Conservation (phyloP, 768 basidiomycete genomes). For the Lactarius tabidus region DNA sequence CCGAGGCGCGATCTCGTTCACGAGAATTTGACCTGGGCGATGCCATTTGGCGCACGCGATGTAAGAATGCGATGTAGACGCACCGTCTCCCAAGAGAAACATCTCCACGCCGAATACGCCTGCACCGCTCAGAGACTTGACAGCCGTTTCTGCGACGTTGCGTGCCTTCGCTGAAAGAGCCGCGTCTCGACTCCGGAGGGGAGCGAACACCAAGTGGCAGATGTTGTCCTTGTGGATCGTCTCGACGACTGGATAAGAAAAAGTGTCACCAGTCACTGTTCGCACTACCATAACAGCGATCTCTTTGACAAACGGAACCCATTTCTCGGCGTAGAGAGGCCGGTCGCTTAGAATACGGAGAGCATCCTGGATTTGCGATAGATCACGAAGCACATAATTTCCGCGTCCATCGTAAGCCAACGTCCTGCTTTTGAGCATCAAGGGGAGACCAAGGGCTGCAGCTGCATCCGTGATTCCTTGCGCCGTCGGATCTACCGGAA, state of each 20-base stretch:
- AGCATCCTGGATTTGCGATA: conserved; percentile 47
- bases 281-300: conserved; percentile 97
- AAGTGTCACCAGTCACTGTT: conserved; percentile 63
- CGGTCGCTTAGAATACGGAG: conserved; percentile 60
- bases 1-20: conserved; percentile 97
- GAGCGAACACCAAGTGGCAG: conserved; percentile 89
- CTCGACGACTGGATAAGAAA: conserved; percentile 89
- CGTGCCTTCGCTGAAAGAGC: conserved; percentile 58
- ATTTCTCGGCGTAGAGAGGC: conserved; percentile 90
- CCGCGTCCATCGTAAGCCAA: conserved; percentile 95
- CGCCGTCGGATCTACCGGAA: conserved; percentile 50
- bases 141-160: conserved; percentile 72
- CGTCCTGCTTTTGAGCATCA: conserved; percentile 96
- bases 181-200: conserved; percentile 60
- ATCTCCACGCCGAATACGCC: conserved; percentile 98
- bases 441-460: conserved; percentile 66
- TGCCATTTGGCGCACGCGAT: neutral
- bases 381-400: conserved; percentile 69
- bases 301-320: conserved; percentile 85
- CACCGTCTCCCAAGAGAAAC: conserved; percentile 89
- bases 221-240: conserved; percentile 93
- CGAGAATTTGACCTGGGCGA: conserved; percentile 59
- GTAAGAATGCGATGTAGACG: conserved; percentile 24
- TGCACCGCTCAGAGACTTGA: conserved; percentile 76
- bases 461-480: conserved; percentile 52